Evolutionary conservation across 352 stramenopile genomes (phyloP), one percentile per base, ranked within the genome.

Genomic region (Globisporangium okanoganense): DNA sequence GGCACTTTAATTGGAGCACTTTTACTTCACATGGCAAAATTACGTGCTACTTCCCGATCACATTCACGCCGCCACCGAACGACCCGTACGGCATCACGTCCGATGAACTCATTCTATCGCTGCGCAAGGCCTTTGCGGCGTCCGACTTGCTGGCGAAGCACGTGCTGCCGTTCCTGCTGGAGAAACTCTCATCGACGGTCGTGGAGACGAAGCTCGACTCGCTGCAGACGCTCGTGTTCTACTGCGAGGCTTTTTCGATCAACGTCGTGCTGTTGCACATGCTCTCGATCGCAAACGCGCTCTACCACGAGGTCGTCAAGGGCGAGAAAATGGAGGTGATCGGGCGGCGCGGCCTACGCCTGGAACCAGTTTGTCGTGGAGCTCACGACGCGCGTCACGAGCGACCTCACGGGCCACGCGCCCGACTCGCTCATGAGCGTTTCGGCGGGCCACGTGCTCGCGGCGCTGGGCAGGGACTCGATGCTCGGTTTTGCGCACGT

Each of bases 21-120:
- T n/a, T n/a, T n/a, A n/a, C n/a, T n/a, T n/a, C n/a, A n/a, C n/a
- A n/a, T n/a, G n/a, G n/a, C n/a, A n/a, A n/a, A n/a, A n/a, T n/a
- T n/a, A n/a, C 88, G 33, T 96, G 88, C 72, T 97, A 97, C 65
- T 97, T 96, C 49, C 89, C 89, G 5, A 96, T 97, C 59, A 97
- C 91, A 59, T 97, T 97, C 65, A 95, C 82, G 40, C 89, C 89
- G 45, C 89, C 89, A n/a, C 87, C 87, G 3, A 96, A 97, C 51
- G 87, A 96, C 54, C 89, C 89, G 60, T 94, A 97, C 65, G 88
- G 88, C 35, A 96, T 97, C 66, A 96, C 85, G 62, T 89, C 88
- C 3, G 87, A 96, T 51, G 83, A 87, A 45, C 76, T 95, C 12
- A 88, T 91, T 33, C 43, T 82, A 62, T 94, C 85, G 49, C 72